Evolutionary conservation across 305 asterid species (phyloP).

Genomic region (Withania somnifera): DNA sequence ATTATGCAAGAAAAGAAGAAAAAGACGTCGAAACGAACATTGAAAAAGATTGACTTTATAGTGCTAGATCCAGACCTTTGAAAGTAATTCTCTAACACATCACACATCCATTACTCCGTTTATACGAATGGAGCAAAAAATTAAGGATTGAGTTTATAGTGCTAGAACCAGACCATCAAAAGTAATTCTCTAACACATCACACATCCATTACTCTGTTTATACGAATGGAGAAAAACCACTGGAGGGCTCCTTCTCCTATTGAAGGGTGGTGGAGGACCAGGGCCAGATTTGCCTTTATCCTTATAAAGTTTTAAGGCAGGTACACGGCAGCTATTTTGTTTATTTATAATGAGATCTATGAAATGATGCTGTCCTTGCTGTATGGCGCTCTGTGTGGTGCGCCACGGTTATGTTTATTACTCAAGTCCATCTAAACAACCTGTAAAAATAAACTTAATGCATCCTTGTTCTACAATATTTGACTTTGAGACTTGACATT

Average conservation of each 20-base stretch:
- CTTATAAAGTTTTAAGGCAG: neutral
- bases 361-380: neutral
- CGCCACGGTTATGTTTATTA: neutral
- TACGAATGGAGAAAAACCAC: neutral
- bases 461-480: neutral
- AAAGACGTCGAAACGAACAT: neutral
- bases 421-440: neutral
- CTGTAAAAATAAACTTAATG: neutral
- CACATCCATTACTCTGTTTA: neutral
- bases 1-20: neutral
- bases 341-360: neutral
- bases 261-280: neutral
- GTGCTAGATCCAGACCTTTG: neutral
- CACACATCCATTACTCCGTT: neutral
- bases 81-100: neutral
- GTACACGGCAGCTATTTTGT: neutral
- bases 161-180: neutral
- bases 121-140: neutral
- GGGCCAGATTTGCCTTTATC: neutral
- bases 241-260: neutral
- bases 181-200: neutral
- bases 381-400: neutral
- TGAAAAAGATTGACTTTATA: neutral
- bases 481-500: conserved; percentile 6
- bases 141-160: neutral